Evolutionary conservation across 805 yeast species (phyloP).

Genomic region (Brettanomyces anomalus): DNA sequence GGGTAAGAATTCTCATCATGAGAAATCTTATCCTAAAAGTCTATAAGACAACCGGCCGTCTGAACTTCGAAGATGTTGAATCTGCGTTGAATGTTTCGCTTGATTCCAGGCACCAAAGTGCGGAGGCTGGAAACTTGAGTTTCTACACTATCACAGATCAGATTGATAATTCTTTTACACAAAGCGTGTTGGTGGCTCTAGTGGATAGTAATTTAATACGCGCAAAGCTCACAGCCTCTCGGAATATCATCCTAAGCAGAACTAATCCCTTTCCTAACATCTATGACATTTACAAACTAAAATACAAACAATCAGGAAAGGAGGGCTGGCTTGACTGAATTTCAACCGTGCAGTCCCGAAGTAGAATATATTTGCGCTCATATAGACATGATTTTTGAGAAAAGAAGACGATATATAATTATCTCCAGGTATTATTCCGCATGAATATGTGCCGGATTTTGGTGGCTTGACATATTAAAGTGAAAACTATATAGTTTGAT

Average conservation of each 20-base stretch:
- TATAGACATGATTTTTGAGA: background rate
- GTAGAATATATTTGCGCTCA: background rate
- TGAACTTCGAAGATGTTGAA: slow-evolving; percentile 16
- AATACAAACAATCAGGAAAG: slow-evolving; percentile 12
- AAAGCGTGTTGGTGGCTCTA: slow-evolving; percentile 41
- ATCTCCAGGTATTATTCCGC: too few species aligned
- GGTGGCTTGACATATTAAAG: too few species aligned
- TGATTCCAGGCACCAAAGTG: slow-evolving; percentile 4
- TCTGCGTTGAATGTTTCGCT: slow-evolving; percentile 19
- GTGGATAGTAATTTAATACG: slow-evolving; percentile 45
- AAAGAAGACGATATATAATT: too few species aligned
- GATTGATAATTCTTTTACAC: slow-evolving; percentile 34
- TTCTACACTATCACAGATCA: slow-evolving; percentile 11
- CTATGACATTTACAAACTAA: slow-evolving; percentile 12
- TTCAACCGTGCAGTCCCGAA: too few species aligned
- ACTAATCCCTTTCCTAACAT: slow-evolving; percentile 22
- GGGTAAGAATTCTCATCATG: slow-evolving; percentile 34
- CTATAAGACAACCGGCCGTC: slow-evolving; percentile 8
- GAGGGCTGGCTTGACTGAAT: slow-evolving; percentile 24
- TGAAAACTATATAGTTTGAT: too few species aligned
- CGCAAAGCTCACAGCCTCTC: slow-evolving; percentile 34
- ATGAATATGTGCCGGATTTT: too few species aligned
- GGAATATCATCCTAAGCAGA: slow-evolving; percentile 21
- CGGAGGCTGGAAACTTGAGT: slow-evolving; percentile 7
- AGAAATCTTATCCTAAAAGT: slow-evolving; percentile 31